These are phyloP conservation scores for Plasmodium vivax DNA, from an alignment of 169 alveolate genomes.

Conservation along the genomic window DNA sequence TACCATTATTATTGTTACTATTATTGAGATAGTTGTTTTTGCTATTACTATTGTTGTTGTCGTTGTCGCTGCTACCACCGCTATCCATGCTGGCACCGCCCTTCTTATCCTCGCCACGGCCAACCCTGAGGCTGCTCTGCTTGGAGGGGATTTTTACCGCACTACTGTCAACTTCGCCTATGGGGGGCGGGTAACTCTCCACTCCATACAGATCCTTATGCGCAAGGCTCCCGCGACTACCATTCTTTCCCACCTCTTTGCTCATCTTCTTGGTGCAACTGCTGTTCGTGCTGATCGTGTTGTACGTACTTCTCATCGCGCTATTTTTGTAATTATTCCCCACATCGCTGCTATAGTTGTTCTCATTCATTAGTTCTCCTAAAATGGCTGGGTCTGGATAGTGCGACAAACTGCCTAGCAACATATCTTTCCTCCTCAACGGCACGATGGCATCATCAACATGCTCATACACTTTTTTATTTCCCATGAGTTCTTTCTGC, in stretches of 20 bases:
- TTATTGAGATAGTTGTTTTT: neutral
- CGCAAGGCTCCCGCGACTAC: neutral
- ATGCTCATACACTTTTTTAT: conserved; percentile 41
- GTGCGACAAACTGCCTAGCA: neutral
- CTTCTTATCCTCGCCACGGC: neutral
- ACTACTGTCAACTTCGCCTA: neutral
- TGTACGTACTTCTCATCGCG: neutral
- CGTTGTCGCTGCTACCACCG: neutral
- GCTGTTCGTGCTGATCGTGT: neutral
- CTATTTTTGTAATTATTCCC: neutral
- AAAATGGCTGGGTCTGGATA: neutral
- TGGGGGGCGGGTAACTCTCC: neutral
- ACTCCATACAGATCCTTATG: neutral
- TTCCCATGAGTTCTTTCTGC: conserved; percentile 9
- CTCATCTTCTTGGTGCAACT: neutral
- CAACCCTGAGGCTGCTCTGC: neutral
- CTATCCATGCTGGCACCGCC: neutral
- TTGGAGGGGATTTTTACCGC: neutral
- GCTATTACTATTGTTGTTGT: neutral
- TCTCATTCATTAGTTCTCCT: neutral
- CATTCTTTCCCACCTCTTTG: neutral
- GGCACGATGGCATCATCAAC: neutral
- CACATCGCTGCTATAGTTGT: neutral
- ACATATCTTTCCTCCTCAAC: neutral
- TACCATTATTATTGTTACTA: neutral